Conservation (phyloP, 495 filamentous ascomycete species). For the Penicillium psychrofluorescens region DNA sequence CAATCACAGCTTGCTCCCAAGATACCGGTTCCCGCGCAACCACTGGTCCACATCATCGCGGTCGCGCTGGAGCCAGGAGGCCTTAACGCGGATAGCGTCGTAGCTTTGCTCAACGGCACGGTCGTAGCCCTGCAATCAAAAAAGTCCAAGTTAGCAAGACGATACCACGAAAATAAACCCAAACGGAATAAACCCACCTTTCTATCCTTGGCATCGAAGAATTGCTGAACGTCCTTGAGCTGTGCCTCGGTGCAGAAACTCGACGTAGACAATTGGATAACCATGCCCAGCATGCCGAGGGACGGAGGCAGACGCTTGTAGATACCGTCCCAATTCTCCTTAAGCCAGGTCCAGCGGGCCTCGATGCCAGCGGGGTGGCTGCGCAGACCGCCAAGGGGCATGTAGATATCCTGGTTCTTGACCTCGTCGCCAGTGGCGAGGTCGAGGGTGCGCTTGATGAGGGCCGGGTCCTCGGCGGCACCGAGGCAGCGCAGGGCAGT, state of each 20-base stretch:
- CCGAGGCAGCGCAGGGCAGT: constrained; percentile 87
- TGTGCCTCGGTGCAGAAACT: constrained; percentile 74
- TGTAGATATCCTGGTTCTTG: constrained; percentile 94
- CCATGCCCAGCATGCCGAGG: constrained; percentile 73
- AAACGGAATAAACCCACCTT: constrained; percentile 43
- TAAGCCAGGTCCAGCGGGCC: constrained; percentile 76
- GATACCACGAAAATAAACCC: neutral
- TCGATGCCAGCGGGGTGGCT: constrained; percentile 71
- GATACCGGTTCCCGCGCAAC: constrained; percentile 51
- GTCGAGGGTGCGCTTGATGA: constrained; percentile 73
- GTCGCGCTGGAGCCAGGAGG: constrained; percentile 57
- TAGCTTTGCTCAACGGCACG: constrained; percentile 54
- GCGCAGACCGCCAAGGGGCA: constrained; percentile 72
- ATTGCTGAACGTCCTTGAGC: constrained; percentile 64
- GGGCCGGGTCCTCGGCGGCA: constrained; percentile 63
- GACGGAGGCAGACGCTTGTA: constrained; percentile 71
- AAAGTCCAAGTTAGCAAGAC: neutral
- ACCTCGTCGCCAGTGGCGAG: constrained; percentile 75
- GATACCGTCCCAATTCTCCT: constrained; percentile 76
- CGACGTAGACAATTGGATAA: constrained; percentile 77
- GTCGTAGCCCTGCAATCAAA: constrained; percentile 41
- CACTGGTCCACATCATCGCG: constrained; percentile 51
- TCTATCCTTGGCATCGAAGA: constrained; percentile 74
- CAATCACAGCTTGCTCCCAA: constrained; percentile 36
- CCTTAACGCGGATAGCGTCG: constrained; percentile 54